Conservation (phyloP, 2,329 filamentous ascomycete genomes). For the Ramichloridium luteum region DNA sequence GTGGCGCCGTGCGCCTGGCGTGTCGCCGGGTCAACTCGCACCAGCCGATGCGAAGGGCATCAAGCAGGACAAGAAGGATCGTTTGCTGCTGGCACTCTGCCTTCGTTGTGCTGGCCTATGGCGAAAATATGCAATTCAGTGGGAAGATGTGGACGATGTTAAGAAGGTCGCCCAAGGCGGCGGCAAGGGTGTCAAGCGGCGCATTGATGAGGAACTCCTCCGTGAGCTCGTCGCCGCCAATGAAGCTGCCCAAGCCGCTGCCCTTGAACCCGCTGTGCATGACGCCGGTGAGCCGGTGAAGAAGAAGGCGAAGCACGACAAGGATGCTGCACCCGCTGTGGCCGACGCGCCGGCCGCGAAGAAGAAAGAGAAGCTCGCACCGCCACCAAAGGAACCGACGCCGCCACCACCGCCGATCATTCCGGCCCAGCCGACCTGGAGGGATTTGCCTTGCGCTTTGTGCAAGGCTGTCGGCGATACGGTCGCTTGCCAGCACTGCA, state of each 20-base stretch:
- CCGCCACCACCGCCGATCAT: conserved; percentile 51
- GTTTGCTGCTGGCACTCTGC: conserved; percentile 72
- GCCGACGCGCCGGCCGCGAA: conserved; percentile 35
- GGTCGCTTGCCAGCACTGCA: conserved; percentile 75
- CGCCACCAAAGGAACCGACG: conserved; percentile 38
- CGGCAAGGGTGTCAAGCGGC: conserved; percentile 72
- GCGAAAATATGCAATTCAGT: conserved; percentile 91
- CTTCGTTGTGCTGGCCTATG: conserved; percentile 83
- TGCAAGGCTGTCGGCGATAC: conserved; percentile 63
- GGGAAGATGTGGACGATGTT: conserved; percentile 86
- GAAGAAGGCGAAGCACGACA: conserved; percentile 46
- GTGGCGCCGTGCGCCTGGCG: conserved; percentile 81
- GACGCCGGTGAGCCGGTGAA: conserved; percentile 38
- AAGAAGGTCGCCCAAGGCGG: conserved; percentile 79
- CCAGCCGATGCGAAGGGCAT: conserved; percentile 52
- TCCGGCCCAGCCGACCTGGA: conserved; percentile 68
- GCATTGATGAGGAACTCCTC: conserved; percentile 84
- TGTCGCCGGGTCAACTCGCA: conserved; percentile 57
- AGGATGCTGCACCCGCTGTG: conserved; percentile 3
- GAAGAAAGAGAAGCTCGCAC: conserved; percentile 47
- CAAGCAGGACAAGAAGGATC: conserved; percentile 61
- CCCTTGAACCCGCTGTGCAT: conserved; percentile 6
- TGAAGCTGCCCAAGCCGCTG: conserved; percentile 30
- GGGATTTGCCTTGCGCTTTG: conserved; percentile 69
- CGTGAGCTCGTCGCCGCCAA: conserved; percentile 58